phyloP scores from a whole-genome alignment of 495 filamentous ascomycete genomes.

The Penicillium desertorum region DNA sequence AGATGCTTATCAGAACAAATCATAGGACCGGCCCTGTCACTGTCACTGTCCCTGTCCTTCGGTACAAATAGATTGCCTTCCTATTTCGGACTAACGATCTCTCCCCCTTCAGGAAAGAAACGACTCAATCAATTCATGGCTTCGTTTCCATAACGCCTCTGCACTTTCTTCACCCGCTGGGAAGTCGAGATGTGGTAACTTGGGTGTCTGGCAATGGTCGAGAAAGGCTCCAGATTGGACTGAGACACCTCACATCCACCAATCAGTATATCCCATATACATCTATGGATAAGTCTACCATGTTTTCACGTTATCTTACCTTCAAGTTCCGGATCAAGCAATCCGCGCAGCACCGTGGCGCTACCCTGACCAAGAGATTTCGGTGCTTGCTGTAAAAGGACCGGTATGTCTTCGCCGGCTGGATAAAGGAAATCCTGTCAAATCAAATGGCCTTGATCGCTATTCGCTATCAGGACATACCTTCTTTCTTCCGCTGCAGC shows the following conservation, averaged over 20 bases:
- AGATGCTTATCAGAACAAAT: too few relatives aligned
- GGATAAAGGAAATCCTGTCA: not conserved
- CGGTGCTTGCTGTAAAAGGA: slow-evolving; percentile 25
- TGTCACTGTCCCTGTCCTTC: too few relatives aligned
- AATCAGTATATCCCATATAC: not conserved
- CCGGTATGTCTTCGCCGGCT: slow-evolving; percentile 24
- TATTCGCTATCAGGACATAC: slow-evolving; percentile 5
- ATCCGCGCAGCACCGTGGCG: slow-evolving; percentile 22
- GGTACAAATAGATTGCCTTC: slow-evolving; percentile 4
- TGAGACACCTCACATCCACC: slow-evolving; percentile 1
- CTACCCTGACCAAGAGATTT: slow-evolving; percentile 25
- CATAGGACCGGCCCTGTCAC: too few relatives aligned
- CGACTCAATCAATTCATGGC: slow-evolving; percentile 46
- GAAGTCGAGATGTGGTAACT: slow-evolving; percentile 28
- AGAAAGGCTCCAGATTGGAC: slow-evolving; percentile 32
- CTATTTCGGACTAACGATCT: not conserved
- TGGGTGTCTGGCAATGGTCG: slow-evolving; percentile 32
- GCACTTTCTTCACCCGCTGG: slow-evolving; percentile 38
- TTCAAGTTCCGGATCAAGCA: slow-evolving; percentile 27
- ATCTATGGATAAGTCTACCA: too few relatives aligned
- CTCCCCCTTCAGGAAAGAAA: slow-evolving; percentile 1
- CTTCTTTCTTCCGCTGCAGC: slow-evolving; percentile 26
- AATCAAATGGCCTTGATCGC: not conserved
- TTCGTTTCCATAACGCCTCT: slow-evolving; percentile 47
- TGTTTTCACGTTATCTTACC: slow-evolving; percentile 14